Conservation (phyloP, 768 basidiomycete genomes). For the Tephrocybe rancida region DNA sequence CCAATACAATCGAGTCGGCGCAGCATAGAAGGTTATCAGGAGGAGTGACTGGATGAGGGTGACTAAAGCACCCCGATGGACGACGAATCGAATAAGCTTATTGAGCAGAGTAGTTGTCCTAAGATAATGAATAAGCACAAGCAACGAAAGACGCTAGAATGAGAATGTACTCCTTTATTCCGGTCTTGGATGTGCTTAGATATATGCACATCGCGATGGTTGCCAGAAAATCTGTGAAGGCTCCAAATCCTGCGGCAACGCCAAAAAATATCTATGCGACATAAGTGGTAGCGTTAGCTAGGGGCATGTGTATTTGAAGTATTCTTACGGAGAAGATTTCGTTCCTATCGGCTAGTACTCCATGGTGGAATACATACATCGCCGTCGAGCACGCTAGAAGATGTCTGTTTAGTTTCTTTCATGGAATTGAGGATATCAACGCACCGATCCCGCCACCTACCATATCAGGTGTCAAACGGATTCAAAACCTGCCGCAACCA, state of each 20-base stretch:
- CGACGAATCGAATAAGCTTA: constrained; percentile 39
- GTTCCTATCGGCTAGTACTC: constrained; percentile 32
- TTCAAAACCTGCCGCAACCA: neutral
- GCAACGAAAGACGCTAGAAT: neutral
- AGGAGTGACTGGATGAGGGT: constrained; percentile 43
- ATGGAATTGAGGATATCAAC: constrained; percentile 1
- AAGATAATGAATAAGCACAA: neutral
- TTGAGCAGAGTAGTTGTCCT: constrained; percentile 44
- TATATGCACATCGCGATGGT: constrained; percentile 46
- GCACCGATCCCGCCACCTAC: constrained; percentile 31
- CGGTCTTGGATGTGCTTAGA: constrained; percentile 37
- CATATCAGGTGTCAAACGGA: neutral
- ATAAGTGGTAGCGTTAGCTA: too few relatives aligned
- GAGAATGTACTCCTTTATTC: constrained; percentile 34
- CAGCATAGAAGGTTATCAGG: constrained; percentile 42
- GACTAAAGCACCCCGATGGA: constrained; percentile 46
- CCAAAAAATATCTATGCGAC: constrained; percentile 47
- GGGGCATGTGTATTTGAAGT: neutral
- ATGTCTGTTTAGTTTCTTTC: neutral
- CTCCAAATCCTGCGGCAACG: constrained; percentile 45
- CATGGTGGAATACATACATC: constrained; percentile 37
- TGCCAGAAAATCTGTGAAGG: constrained; percentile 44
- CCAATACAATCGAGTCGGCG: constrained; percentile 39
- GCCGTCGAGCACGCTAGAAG: constrained; percentile 31
- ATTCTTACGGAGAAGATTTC: constrained; percentile 29